A percentile compares a stretch with the other conserved stretches of the same genome.
Evolutionary conservation across 176 grass and related monocot genomes (phyloP).

Genomic region (Areca catechu): DNA sequence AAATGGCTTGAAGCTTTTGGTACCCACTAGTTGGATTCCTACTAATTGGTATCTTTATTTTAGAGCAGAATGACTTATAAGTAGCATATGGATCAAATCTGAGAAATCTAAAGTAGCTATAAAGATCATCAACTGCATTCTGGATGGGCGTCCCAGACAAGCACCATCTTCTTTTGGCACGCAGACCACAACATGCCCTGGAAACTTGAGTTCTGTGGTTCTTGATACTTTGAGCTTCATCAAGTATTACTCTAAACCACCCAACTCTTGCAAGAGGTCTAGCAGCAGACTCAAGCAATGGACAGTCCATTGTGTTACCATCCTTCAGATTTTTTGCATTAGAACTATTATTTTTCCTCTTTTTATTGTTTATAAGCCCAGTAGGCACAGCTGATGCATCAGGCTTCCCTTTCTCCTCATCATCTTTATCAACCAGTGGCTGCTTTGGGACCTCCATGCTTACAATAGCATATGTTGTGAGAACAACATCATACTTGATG

Average conservation of each 20-base stretch:
- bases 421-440: slow-evolving; percentile 71
- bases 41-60: slow-evolving; percentile 87
- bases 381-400: slow-evolving; percentile 41
- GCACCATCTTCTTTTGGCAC: slow-evolving; percentile 99
- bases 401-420: slow-evolving; percentile 71
- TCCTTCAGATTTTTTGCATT: slow-evolving; percentile 37
- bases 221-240: slow-evolving; percentile 99
- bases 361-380: slow-evolving; percentile 42
- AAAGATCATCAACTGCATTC: slow-evolving; percentile 95
- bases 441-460: slow-evolving; percentile 98
- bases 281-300: slow-evolving; percentile 42
- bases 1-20: slow-evolving; percentile 85
- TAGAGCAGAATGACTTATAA: slow-evolving; percentile 63
- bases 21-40: slow-evolving; percentile 70
- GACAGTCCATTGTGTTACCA: slow-evolving; percentile 26
- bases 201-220: slow-evolving; percentile 95
- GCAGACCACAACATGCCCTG: slow-evolving; percentile 88
- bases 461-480: slow-evolving; percentile 97
- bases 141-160: slow-evolving; percentile 99
- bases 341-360: slow-evolving; percentile 35
- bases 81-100: slow-evolving; percentile 76
- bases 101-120: slow-evolving; percentile 95
- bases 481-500: slow-evolving; percentile 91
- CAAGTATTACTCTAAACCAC: slow-evolving; percentile 97
- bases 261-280: slow-evolving; percentile 84